Percentiles rank a stretch among this genome's conserved stretches.
These are phyloP conservation scores for Rhododendron kiyosumense DNA, from an alignment of 148 eudicot genomes.

Conservation along the genomic window DNA sequence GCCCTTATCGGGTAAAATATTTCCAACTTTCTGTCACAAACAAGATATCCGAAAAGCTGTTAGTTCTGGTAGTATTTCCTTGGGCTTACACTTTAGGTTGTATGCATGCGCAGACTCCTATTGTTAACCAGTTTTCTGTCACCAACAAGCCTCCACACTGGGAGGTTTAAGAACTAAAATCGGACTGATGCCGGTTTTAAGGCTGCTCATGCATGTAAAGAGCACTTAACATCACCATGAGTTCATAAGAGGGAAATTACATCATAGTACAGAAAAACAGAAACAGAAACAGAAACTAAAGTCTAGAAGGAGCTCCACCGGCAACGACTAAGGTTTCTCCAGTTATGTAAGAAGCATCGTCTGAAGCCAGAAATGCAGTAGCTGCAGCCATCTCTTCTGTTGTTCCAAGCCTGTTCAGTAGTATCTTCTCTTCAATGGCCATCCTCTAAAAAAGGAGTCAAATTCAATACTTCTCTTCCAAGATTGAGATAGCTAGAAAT, in stretches of 20 bases:
- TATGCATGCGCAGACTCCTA: background rate
- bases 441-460: conserved; percentile 36
- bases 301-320: conserved; percentile 82
- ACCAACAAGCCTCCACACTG: background rate
- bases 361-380: conserved; percentile 78
- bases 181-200: background rate
- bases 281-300: no score
- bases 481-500: background rate
- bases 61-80: background rate
- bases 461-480: background rate
- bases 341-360: conserved; percentile 85
- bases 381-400: conserved; percentile 95
- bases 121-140: background rate
- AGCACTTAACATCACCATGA: background rate
- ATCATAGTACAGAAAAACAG: no score
- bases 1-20: background rate
- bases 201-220: background rate
- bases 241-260: background rate
- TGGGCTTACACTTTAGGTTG: background rate
- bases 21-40: background rate
- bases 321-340: conserved; percentile 86
- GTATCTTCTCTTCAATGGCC: conserved; percentile 49
- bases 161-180: background rate
- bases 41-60: background rate
- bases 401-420: conserved; percentile 82